Evolutionary conservation across 148 eudicot genomes (phyloP).

Genomic region (Beta vulgaris): DNA sequence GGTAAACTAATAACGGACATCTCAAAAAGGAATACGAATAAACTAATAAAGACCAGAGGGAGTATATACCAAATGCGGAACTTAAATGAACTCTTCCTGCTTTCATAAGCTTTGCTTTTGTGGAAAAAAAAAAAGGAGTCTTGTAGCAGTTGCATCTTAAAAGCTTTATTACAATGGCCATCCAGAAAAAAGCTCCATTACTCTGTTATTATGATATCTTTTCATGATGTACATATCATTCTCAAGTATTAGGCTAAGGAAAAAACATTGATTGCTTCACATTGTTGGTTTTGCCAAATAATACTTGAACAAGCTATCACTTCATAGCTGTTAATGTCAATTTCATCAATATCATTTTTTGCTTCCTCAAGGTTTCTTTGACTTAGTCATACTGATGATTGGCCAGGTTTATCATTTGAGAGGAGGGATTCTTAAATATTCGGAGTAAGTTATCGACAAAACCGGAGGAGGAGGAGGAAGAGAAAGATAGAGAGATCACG

Average conservation of each 20-base stretch:
- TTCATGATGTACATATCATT: conserved; percentile 1
- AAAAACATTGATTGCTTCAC: background rate
- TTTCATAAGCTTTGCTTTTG: background rate
- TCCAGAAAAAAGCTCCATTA: too few relatives aligned
- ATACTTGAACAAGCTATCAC: conserved; percentile 1
- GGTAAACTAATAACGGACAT: too few relatives aligned
- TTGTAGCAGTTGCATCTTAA: too few relatives aligned
- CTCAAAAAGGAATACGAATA: conserved; percentile 91
- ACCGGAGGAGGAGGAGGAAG: conserved; percentile 90
- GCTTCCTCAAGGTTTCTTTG: conserved; percentile 19
- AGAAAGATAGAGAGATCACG: conserved; percentile 93
- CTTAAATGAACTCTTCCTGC: background rate
- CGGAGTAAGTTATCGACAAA: conserved; percentile 83
- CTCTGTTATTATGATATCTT: too few relatives aligned
- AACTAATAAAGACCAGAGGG: too few relatives aligned
- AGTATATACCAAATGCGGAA: background rate
- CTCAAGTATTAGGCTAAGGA: background rate
- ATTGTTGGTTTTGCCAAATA: background rate
- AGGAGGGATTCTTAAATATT: conserved; percentile 90
- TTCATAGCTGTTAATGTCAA: background rate
- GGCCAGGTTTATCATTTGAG: conserved; percentile 81
- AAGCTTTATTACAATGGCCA: too few relatives aligned
- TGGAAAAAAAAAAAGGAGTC: too few relatives aligned
- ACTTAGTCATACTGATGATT: conserved; percentile 2
- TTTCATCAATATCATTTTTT: background rate